These are phyloP conservation scores for Pythium plurisporium DNA, from an alignment of 352 stramenopile species.

Conservation along the genomic window DNA sequence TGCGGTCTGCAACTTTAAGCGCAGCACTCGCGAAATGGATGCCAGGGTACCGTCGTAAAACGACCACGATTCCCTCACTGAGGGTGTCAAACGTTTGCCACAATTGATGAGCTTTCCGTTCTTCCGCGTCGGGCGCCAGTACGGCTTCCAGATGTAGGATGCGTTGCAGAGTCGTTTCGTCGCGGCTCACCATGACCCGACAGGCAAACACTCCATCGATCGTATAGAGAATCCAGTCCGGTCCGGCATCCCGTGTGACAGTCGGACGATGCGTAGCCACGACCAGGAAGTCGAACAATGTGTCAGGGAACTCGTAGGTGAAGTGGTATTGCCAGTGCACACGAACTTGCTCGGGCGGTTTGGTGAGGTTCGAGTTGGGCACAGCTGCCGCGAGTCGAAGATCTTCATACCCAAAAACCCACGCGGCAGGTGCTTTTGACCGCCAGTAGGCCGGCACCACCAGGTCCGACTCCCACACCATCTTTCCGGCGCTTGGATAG, in stretches of 20 bases:
- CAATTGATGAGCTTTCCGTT: not conserved
- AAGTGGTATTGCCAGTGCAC: slow-evolving; percentile 14
- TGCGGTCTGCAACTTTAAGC: too few relatives aligned
- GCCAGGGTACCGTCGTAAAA: not conserved
- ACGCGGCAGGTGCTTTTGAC: not conserved
- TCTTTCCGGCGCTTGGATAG: not conserved
- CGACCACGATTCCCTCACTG: not conserved
- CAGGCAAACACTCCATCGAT: not conserved
- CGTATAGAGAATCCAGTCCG: slow-evolving; percentile 2
- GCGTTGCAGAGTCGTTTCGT: not conserved
- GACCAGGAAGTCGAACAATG: slow-evolving; percentile 8
- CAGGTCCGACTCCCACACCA: not conserved
- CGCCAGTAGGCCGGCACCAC: not conserved
- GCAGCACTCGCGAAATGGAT: not conserved
- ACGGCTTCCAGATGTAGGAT: not conserved
- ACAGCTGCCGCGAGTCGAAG: not conserved
- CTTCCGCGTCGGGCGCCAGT: not conserved
- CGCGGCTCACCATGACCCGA: not conserved
- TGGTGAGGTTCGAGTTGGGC: not conserved
- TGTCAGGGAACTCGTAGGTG: not conserved
- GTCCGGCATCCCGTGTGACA: not conserved
- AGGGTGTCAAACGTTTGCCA: not conserved
- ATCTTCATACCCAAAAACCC: not conserved
- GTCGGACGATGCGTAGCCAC: slow-evolving; percentile 4
- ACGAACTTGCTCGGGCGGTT: not conserved